These are phyloP conservation scores for Syzygium syzygioides DNA, from an alignment of 441 rosid genomes.

Conservation along the genomic window DNA sequence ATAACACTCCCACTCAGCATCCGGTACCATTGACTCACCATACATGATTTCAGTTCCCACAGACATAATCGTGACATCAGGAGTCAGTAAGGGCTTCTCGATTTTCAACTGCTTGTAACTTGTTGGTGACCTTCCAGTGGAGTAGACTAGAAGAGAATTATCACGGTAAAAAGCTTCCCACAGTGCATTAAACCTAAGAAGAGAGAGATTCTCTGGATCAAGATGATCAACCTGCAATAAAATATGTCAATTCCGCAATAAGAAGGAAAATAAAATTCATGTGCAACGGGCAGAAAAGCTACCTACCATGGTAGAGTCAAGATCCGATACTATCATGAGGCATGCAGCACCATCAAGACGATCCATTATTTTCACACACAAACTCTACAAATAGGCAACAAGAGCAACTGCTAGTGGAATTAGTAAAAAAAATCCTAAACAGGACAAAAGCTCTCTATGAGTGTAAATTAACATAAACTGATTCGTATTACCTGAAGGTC, in stretches of 20 bases:
- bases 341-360: conserved; percentile 8
- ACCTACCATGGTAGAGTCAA: conserved; percentile 13
- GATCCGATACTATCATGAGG: conserved; percentile 15
- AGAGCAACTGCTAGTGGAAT: not conserved
- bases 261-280: not conserved
- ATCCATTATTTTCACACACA: not conserved
- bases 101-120: conserved; percentile 9
- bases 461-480: not conserved
- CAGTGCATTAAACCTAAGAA: conserved; percentile 13
- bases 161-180: conserved; percentile 16
- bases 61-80: conserved; percentile 7
- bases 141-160: conserved; percentile 12
- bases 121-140: conserved; percentile 16
- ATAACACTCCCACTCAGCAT: conserved; percentile 8
- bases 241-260: not conserved
- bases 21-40: conserved; percentile 10
- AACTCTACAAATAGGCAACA: not conserved
- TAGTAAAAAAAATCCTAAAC: not conserved
- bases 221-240: conserved; percentile 10
- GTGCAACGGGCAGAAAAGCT: not conserved
- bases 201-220: conserved; percentile 12
- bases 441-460: not conserved
- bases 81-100: conserved; percentile 9
- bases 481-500: not conserved
- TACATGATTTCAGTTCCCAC: conserved; percentile 18